These are phyloP conservation scores for Serendipita sp. DNA, from an alignment of 768 basidiomycete species.

Conservation along the genomic window DNA sequence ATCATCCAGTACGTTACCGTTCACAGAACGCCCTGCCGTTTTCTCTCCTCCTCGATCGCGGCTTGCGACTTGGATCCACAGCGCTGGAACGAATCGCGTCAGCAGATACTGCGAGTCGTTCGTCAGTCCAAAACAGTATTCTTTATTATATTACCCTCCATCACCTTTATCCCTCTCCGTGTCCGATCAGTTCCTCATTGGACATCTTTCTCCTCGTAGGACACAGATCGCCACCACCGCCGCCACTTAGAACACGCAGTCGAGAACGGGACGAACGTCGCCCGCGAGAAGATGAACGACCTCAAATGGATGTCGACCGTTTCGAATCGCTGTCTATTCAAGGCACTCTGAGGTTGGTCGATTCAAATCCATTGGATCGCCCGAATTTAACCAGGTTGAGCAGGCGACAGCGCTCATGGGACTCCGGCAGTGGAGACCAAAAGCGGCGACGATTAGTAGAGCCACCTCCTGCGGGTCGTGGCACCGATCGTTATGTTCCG, in stretches of 20 bases:
- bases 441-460: not conserved
- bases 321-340: not conserved
- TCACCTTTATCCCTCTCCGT: not conserved
- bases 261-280: not conserved
- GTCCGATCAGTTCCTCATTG: not conserved
- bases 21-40: not conserved
- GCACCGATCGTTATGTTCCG: not conserved
- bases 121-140: not conserved
- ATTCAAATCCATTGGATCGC: not conserved
- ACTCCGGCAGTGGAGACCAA: not conserved
- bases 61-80: not conserved
- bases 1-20: conserved; percentile 6
- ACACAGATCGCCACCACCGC: not conserved
- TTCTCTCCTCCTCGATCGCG: not conserved
- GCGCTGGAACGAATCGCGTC: not conserved
- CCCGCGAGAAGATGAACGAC: not conserved
- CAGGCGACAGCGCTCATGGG: not conserved
- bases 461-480: not conserved
- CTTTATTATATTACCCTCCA: not conserved
- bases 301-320: not conserved
- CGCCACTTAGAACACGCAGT: not conserved
- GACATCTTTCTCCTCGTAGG: not conserved
- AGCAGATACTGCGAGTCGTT: not conserved
- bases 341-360: not conserved
- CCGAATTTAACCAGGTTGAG: not conserved